phyloP scores from a whole-genome alignment of 2,329 filamentous ascomycete species.

The Pestalotiopsis sp. region DNA sequence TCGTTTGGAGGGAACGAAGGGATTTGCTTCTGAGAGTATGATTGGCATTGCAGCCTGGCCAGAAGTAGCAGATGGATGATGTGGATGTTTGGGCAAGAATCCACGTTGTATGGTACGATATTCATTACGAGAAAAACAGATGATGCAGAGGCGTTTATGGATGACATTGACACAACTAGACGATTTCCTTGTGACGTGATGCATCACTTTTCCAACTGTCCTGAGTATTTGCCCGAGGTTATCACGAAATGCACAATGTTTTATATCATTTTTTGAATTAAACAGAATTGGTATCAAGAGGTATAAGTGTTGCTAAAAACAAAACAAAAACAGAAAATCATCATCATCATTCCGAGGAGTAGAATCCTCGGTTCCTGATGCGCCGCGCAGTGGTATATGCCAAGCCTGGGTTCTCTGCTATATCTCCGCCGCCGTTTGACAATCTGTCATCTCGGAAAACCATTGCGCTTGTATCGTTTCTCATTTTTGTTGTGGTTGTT shows the following conservation, averaged over 20 bases:
- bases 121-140: too few species aligned
- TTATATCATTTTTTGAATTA: neutral
- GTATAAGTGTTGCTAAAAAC: slow-evolving; percentile 2
- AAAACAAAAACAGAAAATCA: neutral
- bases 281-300: slow-evolving; percentile 3
- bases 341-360: neutral
- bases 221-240: too few species aligned
- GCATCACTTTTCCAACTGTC: too few species aligned
- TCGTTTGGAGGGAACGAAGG: neutral
- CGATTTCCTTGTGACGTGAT: too few species aligned
- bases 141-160: too few species aligned
- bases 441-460: neutral
- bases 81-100: neutral
- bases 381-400: neutral
- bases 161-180: too few species aligned
- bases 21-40: neutral
- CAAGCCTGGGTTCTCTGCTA: neutral
- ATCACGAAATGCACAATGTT: too few species aligned
- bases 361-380: neutral
- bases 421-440: neutral
- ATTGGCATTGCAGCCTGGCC: neutral
- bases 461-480: neutral
- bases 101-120: neutral
- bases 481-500: neutral
- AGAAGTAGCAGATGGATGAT: neutral